Evolutionary conservation across 371 early-diverging fungal genomes (phyloP).

Genomic region (Lichtheimia ornata): DNA sequence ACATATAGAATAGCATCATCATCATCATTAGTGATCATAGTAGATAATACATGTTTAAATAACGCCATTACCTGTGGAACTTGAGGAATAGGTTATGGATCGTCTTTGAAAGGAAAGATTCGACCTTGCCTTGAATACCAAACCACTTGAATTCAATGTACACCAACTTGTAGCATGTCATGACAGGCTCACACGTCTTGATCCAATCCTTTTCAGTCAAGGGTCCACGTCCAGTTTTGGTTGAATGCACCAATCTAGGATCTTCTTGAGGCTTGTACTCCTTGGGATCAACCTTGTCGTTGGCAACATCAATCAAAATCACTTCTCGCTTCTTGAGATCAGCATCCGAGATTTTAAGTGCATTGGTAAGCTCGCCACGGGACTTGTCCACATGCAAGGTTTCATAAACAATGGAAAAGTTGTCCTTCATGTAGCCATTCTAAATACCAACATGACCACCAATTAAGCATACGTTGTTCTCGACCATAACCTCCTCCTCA

Average conservation of each 20-base stretch:
- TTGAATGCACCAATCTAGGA: constrained; percentile 61
- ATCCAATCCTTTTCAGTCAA: constrained; percentile 39
- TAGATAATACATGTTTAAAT: too few relatives aligned
- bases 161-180: constrained; percentile 81
- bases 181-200: constrained; percentile 65
- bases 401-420: constrained; percentile 74
- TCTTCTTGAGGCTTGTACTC: constrained; percentile 68
- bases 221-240: constrained; percentile 73
- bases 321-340: constrained; percentile 64
- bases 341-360: constrained; percentile 38
- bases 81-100: constrained; percentile 38
- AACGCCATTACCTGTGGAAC: constrained; percentile 33
- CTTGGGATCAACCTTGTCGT: constrained; percentile 53
- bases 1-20: too few relatives aligned
- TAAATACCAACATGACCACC: constrained; percentile 6
- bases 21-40: too few relatives aligned
- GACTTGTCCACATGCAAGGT: constrained; percentile 69
- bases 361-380: constrained; percentile 73
- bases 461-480: too few relatives aligned
- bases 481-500: too few relatives aligned
- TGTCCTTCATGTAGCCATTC: constrained; percentile 72
- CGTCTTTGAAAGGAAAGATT: constrained; percentile 51
- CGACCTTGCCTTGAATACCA: constrained; percentile 67
- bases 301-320: constrained; percentile 64
- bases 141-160: constrained; percentile 78